Conservation (phyloP, 805 yeast genomes). For the Kodamaea jinghongensis region DNA sequence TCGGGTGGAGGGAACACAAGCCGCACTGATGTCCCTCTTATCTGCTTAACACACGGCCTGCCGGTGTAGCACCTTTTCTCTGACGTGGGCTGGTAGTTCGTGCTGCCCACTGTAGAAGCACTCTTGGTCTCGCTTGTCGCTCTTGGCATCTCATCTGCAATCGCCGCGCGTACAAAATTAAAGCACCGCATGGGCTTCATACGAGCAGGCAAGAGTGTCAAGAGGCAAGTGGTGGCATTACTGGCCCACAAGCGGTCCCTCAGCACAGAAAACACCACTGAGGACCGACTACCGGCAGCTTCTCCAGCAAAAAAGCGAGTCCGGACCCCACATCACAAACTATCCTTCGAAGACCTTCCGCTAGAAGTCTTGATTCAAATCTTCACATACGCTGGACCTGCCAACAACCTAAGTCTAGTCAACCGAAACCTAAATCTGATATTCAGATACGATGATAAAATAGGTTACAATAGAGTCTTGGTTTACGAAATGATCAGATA, state of each 20-base stretch:
- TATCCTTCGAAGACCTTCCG: conserved; percentile 36
- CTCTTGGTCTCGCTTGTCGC: too few species aligned
- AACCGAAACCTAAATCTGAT: conserved; percentile 27
- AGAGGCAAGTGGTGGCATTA: background rate
- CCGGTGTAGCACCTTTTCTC: too few species aligned
- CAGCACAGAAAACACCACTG: too few species aligned
- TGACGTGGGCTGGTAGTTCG: too few species aligned
- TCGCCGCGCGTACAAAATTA: background rate
- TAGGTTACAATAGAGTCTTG: conserved; percentile 13
- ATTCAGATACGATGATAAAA: conserved; percentile 23
- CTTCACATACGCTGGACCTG: conserved; percentile 34
- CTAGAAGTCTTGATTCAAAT: conserved; percentile 40
- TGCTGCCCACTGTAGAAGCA: too few species aligned
- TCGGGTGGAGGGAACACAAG: too few species aligned
- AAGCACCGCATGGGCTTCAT: conserved; percentile 24
- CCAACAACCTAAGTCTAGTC: conserved; percentile 33
- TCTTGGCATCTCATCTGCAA: too few species aligned
- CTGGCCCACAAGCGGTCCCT: too few species aligned
- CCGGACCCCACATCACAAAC: conserved; percentile 1
- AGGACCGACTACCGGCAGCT: too few species aligned
- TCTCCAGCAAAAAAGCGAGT: conserved; percentile 1
- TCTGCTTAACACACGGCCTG: too few species aligned
- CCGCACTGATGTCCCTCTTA: too few species aligned
- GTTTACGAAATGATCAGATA: conserved; percentile 21
- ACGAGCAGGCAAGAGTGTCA: conserved; percentile 22